Evolutionary conservation across 192 early-diverging fungal species (phyloP).

Genomic region (Dispira simplex): DNA sequence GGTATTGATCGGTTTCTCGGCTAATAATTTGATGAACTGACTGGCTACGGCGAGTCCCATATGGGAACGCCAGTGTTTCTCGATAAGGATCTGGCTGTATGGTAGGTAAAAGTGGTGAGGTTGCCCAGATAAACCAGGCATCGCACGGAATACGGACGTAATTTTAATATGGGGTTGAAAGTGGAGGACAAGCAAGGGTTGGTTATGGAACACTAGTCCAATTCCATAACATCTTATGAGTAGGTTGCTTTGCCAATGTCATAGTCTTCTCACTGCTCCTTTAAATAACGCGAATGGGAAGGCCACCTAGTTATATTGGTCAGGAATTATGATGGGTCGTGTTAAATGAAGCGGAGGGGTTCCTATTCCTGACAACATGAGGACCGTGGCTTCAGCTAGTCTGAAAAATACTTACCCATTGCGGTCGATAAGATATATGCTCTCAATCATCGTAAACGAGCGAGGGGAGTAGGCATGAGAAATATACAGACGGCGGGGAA

Average conservation of each 20-base stretch:
- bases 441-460: conserved; percentile 6
- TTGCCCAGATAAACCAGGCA: too few relatives aligned
- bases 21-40: background rate
- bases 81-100: background rate
- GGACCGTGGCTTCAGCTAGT: too few relatives aligned
- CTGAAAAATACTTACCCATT: background rate
- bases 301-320: too few relatives aligned
- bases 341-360: too few relatives aligned
- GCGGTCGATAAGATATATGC: conserved; percentile 7
- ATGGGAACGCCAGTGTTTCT: conserved; percentile 10
- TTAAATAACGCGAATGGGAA: background rate
- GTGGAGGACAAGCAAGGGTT: too few relatives aligned
- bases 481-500: background rate
- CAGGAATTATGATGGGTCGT: too few relatives aligned
- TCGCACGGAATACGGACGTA: too few relatives aligned
- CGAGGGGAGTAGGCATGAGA: background rate
- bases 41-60: background rate
- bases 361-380: too few relatives aligned
- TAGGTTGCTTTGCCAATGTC: background rate
- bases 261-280: background rate
- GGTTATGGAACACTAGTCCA: background rate
- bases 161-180: too few relatives aligned
- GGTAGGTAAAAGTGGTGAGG: background rate
- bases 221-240: background rate
- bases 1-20: background rate